These are phyloP conservation scores for Nicotiana obtusifolia DNA, from an alignment of 257 asterid genomes.

Conservation along the genomic window DNA sequence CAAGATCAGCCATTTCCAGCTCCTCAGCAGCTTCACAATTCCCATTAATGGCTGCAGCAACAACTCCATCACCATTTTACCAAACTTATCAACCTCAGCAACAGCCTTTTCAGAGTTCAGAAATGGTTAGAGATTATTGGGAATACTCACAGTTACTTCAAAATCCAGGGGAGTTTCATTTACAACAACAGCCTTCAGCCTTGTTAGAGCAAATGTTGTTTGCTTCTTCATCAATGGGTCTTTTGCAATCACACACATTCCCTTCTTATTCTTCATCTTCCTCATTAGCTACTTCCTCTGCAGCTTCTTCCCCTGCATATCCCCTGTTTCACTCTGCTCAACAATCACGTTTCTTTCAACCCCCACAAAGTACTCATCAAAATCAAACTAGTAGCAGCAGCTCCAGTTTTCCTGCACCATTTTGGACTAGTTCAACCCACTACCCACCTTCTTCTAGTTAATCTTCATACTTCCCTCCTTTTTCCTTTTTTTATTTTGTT, in stretches of 20 bases:
- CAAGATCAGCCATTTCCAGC: slow-evolving; percentile 14
- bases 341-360: slow-evolving; percentile 37
- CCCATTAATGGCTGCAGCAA: background rate
- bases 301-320: slow-evolving; percentile 26
- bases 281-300: slow-evolving; percentile 9
- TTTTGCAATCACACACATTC: slow-evolving; percentile 36
- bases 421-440: slow-evolving; percentile 42
- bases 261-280: slow-evolving; percentile 23
- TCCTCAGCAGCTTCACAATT: slow-evolving; percentile 4
- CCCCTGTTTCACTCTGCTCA: slow-evolving; percentile 48
- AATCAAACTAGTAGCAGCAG: slow-evolving; percentile 19
- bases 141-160: slow-evolving; percentile 65
- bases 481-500: background rate
- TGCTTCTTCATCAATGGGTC: slow-evolving; percentile 38
- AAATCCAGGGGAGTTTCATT: slow-evolving; percentile 29
- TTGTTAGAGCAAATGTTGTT: slow-evolving; percentile 46
- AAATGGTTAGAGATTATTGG: slow-evolving; percentile 48
- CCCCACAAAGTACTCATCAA: slow-evolving; percentile 32
- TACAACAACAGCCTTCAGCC: slow-evolving; percentile 24
- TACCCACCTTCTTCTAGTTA: slow-evolving; percentile 60
- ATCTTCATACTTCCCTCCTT: background rate
- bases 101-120: slow-evolving; percentile 5
- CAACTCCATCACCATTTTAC: slow-evolving; percentile 5
- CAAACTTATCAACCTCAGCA: slow-evolving; percentile 14
- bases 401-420: slow-evolving; percentile 30